Evolutionary conservation across 495 filamentous ascomycete species (phyloP).

Genomic region (Collariella sp.): DNA sequence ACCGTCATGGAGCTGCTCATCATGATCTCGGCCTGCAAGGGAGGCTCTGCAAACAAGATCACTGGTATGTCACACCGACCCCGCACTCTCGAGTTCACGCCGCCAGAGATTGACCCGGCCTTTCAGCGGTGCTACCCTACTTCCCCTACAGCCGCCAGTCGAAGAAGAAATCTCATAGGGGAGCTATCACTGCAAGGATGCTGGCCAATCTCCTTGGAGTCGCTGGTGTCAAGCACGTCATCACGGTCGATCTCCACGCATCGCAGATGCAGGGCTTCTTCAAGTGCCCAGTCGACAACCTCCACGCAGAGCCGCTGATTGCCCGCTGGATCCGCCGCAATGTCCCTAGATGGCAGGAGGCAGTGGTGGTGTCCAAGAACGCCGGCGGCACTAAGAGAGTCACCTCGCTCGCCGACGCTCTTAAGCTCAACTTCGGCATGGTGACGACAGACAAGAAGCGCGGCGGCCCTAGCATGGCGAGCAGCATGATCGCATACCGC

Average conservation of each 20-base stretch:
- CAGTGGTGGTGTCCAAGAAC: slow-evolving; percentile 96
- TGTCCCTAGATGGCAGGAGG: slow-evolving; percentile 77
- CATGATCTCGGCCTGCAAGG: slow-evolving; percentile 97
- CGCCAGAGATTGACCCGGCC: not conserved
- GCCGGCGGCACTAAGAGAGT: slow-evolving; percentile 93
- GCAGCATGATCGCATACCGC: slow-evolving; percentile 55
- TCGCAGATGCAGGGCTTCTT: slow-evolving; percentile 99
- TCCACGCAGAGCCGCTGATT: slow-evolving; percentile 92
- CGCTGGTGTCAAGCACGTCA: slow-evolving; percentile 92
- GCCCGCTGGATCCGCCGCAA: slow-evolving; percentile 92
- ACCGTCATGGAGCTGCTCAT: slow-evolving; percentile 97
- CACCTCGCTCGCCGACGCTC: slow-evolving; percentile 88
- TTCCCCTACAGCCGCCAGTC: slow-evolving; percentile 98
- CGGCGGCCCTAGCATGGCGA: slow-evolving; percentile 52
- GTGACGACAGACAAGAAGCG: slow-evolving; percentile 88
- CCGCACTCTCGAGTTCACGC: not conserved
- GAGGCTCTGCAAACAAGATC: slow-evolving; percentile 93
- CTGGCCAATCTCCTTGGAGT: slow-evolving; percentile 88
- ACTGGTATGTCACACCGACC: slow-evolving; percentile 57
- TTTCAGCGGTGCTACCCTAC: slow-evolving; percentile 87
- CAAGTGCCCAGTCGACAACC: slow-evolving; percentile 93
- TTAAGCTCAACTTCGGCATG: slow-evolving; percentile 95
- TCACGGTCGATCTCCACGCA: slow-evolving; percentile 93
- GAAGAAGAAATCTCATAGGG: slow-evolving; percentile 96
- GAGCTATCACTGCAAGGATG: slow-evolving; percentile 94